Conservation (phyloP, 805 yeast species). For the Citeromyces matritensis region DNA sequence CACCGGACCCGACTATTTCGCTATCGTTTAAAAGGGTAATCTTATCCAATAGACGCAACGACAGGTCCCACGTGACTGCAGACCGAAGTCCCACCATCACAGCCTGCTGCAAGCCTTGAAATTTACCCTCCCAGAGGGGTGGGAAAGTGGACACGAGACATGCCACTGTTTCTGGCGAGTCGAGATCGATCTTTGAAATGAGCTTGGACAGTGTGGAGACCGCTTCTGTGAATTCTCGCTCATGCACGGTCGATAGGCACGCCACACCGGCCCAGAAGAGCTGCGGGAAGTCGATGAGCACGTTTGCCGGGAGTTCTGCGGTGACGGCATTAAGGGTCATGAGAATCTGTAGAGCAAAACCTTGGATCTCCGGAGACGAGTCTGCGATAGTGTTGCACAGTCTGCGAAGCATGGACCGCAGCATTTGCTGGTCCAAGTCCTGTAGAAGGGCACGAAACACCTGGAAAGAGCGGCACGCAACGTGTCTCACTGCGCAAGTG, state of each 20-base stretch:
- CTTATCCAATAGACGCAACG: constrained; percentile 60
- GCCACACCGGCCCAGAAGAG: constrained; percentile 94
- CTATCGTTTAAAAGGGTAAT: constrained; percentile 54
- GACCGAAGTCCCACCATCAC: constrained; percentile 79
- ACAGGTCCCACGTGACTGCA: constrained; percentile 61
- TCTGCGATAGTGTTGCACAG: constrained; percentile 89
- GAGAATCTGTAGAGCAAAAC: constrained; percentile 91
- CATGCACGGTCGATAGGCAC: constrained; percentile 77
- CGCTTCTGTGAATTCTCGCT: constrained; percentile 83
- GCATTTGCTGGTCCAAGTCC: constrained; percentile 73
- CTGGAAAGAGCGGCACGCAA: constrained; percentile 95
- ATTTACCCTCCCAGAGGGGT: constrained; percentile 88
- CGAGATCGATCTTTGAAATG: constrained; percentile 74
- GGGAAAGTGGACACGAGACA: constrained; percentile 82
- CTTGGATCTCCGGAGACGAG: constrained; percentile 79
- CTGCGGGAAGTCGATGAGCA: constrained; percentile 79
- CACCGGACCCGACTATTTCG: constrained; percentile 62
- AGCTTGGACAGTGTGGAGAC: constrained; percentile 71
- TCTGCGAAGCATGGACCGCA: constrained; percentile 87
- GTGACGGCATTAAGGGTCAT: constrained; percentile 92
- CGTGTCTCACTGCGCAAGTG: constrained; percentile 90
- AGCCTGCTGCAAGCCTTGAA: constrained; percentile 73
- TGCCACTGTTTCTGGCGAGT: constrained; percentile 72
- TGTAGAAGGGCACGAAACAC: constrained; percentile 75
- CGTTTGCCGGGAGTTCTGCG: constrained; percentile 68